A percentile compares a stretch with the other conserved stretches of the same genome.
Conservation (phyloP, 73 alveolate genomes). For the Chromera velia region DNA sequence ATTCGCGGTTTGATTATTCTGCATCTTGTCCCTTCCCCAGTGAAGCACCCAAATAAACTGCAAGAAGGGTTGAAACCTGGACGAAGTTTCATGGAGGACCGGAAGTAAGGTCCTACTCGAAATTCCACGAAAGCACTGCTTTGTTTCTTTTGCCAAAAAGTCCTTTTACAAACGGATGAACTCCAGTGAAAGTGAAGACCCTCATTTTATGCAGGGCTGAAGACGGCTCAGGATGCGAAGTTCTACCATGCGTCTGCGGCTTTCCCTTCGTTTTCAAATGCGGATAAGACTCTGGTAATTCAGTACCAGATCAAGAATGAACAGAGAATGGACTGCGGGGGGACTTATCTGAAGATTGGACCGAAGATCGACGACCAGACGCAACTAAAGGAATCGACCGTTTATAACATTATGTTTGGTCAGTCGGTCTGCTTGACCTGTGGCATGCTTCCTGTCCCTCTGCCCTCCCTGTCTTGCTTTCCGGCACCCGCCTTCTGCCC, state of each 20-base stretch:
- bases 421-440: no score
- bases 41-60: no score
- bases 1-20: no score
- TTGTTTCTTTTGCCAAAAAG: neutral
- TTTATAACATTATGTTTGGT: conserved; percentile 21
- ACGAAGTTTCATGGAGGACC: no score
- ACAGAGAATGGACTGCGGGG: conserved; percentile 17
- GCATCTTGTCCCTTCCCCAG: no score
- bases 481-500: no score
- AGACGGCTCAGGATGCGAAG: conserved; percentile 16
- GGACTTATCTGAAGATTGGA: conserved; percentile 11
- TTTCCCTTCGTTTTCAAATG: neutral
- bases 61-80: no score
- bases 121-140: neutral
- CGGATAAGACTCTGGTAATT: conserved; percentile 7
- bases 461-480: no score
- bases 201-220: conserved; percentile 4
- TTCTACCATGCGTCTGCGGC: conserved; percentile 14
- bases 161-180: no score
- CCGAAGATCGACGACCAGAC: conserved; percentile 18
- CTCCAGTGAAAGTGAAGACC: no score
- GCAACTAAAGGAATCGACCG: conserved; percentile 12
- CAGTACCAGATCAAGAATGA: conserved; percentile 12
- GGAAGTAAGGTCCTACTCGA: neutral
- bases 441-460: no score